These are phyloP conservation scores for Lachancea meyersii DNA, from an alignment of 805 yeast genomes.

Conservation along the genomic window DNA sequence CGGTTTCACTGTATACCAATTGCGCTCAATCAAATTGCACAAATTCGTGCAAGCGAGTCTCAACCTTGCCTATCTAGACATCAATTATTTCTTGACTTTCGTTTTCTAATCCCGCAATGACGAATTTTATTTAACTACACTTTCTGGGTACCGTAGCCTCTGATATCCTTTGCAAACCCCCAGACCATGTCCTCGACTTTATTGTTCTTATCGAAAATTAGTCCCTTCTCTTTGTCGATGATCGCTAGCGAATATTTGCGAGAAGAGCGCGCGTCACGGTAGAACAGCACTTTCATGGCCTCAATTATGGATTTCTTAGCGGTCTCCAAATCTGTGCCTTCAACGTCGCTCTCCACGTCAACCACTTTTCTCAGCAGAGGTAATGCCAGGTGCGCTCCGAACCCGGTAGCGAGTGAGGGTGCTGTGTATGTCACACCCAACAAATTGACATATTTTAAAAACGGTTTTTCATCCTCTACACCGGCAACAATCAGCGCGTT, in stretches of 20 bases:
- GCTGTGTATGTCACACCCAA: slow-evolving; percentile 87
- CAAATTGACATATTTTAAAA: slow-evolving; percentile 79
- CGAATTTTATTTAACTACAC: slow-evolving; percentile 23
- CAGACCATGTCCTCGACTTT: slow-evolving; percentile 74
- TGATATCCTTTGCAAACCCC: slow-evolving; percentile 82
- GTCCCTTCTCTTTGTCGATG: slow-evolving; percentile 55
- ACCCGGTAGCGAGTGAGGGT: slow-evolving; percentile 90
- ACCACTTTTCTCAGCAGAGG: slow-evolving; percentile 84
- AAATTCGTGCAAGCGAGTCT: too few relatives aligned
- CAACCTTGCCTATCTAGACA: too few relatives aligned
- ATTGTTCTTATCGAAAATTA: slow-evolving; percentile 59
- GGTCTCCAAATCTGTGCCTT: slow-evolving; percentile 59
- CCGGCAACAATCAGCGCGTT: slow-evolving; percentile 92
- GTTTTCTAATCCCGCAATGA: background rate
- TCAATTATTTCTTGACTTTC: background rate
- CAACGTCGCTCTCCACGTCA: slow-evolving; percentile 71
- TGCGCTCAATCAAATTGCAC: too few relatives aligned
- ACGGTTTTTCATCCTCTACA: slow-evolving; percentile 62
- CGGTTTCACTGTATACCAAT: too few relatives aligned
- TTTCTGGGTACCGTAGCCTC: slow-evolving; percentile 80
- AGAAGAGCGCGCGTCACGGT: slow-evolving; percentile 92
- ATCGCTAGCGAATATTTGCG: slow-evolving; percentile 81
- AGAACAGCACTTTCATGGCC: slow-evolving; percentile 89
- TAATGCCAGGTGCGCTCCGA: slow-evolving; percentile 89
- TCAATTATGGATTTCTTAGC: slow-evolving; percentile 75